Evolutionary conservation across 1,139 yeast species (phyloP).

Genomic region (Kodamaea ohmeri): DNA sequence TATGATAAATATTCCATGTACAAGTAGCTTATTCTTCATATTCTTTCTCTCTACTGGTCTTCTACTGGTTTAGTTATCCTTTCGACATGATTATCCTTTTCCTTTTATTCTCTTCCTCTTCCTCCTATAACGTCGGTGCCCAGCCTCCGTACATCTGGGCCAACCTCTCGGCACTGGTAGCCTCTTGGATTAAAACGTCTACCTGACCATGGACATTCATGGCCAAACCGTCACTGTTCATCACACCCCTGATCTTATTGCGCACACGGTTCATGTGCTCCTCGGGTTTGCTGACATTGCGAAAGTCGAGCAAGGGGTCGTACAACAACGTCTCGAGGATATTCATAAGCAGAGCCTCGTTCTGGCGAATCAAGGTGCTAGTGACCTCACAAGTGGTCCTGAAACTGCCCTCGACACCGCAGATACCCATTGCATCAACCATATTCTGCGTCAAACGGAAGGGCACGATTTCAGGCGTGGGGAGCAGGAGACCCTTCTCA

Average conservation of each 20-base stretch:
- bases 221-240: slow-evolving; percentile 78
- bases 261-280: slow-evolving; percentile 74
- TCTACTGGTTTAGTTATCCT: too few relatives aligned
- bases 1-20: neutral
- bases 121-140: slow-evolving; percentile 56
- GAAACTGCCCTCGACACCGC: slow-evolving; percentile 89
- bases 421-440: slow-evolving; percentile 88
- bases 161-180: slow-evolving; percentile 68
- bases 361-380: slow-evolving; percentile 63
- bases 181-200: slow-evolving; percentile 82
- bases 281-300: slow-evolving; percentile 49
- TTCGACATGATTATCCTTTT: neutral
- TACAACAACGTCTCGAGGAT: slow-evolving; percentile 88
- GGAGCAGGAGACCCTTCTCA: slow-evolving; percentile 72
- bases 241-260: slow-evolving; percentile 75
- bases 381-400: slow-evolving; percentile 86
- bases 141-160: slow-evolving; percentile 94
- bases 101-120: neutral
- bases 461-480: slow-evolving; percentile 90
- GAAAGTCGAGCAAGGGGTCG: slow-evolving; percentile 85
- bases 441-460: slow-evolving; percentile 86
- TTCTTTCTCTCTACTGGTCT: too few relatives aligned
- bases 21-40: too few relatives aligned
- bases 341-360: slow-evolving; percentile 89
- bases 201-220: slow-evolving; percentile 93